Conservation (phyloP, 148 eudicot species). For the Hydrangea macrophylla region DNA sequence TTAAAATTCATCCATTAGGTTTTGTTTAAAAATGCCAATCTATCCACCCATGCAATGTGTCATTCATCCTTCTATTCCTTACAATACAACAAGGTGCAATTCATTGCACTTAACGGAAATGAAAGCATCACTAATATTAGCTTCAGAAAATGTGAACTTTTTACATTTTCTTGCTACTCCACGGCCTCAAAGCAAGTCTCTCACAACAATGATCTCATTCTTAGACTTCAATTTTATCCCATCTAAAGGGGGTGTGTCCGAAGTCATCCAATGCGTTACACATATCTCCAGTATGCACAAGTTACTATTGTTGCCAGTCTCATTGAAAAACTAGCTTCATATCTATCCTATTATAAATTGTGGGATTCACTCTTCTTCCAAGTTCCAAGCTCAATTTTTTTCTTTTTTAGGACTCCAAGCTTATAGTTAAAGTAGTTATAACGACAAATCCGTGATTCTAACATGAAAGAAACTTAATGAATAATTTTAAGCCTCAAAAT, state of each 20-base stretch:
- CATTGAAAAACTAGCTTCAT: no score
- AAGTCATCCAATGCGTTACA: no score
- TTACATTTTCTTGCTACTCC: not conserved
- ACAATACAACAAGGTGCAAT: not conserved
- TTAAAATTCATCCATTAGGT: no score
- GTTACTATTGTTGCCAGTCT: no score
- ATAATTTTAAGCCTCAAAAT: constrained; percentile 3
- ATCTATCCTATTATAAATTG: no score
- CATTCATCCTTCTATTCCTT: no score
- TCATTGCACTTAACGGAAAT: no score
- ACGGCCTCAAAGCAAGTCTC: not conserved
- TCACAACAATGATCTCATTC: no score
- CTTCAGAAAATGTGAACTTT: not conserved
- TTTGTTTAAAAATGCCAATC: not conserved
- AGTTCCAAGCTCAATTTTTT: not conserved
- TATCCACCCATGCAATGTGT: not conserved
- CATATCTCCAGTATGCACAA: no score
- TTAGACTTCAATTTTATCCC: not conserved
- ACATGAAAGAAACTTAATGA: not conserved
- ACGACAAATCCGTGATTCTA: not conserved
- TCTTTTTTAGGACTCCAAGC: not conserved
- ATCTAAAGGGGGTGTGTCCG: not conserved
- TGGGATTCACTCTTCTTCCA: no score
- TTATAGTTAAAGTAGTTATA: not conserved
- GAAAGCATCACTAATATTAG: not conserved